Conservation (phyloP, 2,329 filamentous ascomycete species). For the Fusarium pseudograminearum region DNA sequence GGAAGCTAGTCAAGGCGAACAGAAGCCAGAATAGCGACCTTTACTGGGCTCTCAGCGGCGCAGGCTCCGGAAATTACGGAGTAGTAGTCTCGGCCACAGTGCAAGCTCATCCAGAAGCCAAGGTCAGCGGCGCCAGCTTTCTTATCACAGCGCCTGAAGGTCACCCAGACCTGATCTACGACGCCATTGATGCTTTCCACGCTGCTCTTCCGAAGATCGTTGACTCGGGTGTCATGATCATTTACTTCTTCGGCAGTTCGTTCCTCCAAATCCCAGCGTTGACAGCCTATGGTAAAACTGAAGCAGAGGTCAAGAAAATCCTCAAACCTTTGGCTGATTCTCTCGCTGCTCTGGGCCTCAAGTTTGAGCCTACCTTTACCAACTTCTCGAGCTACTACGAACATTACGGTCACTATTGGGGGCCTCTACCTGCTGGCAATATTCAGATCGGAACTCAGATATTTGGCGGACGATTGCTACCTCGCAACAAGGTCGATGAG, state of each 20-base stretch:
- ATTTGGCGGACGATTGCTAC: slow-evolving; percentile 58
- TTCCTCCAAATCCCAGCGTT: slow-evolving; percentile 48
- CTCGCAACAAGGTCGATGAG: slow-evolving; percentile 49
- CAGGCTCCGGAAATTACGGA: slow-evolving; percentile 69
- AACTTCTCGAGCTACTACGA: slow-evolving; percentile 50
- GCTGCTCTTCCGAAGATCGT: slow-evolving; percentile 52
- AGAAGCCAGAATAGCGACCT: slow-evolving; percentile 64
- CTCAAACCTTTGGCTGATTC: slow-evolving; percentile 52
- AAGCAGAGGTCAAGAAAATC: slow-evolving; percentile 52
- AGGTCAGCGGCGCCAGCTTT: slow-evolving; percentile 50
- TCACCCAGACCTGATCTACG: slow-evolving; percentile 23
- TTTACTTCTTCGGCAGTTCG: slow-evolving; percentile 51
- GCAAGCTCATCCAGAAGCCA: slow-evolving; percentile 59
- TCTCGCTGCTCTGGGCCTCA: slow-evolving; percentile 23
- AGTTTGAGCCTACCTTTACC: slow-evolving; percentile 22
- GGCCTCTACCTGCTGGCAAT: slow-evolving; percentile 55
- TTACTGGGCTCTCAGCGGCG: slow-evolving; percentile 72
- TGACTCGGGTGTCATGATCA: slow-evolving; percentile 60
- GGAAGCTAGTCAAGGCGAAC: slow-evolving; percentile 61
- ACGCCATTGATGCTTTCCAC: slow-evolving; percentile 43
- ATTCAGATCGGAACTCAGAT: slow-evolving; percentile 48
- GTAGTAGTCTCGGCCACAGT: slow-evolving; percentile 67
- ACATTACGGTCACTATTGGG: slow-evolving; percentile 59
- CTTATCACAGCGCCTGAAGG: slow-evolving; percentile 17
- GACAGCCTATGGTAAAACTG: slow-evolving; percentile 59